Conservation (phyloP, 2,329 filamentous ascomycete genomes). For the Botrytis porri region DNA sequence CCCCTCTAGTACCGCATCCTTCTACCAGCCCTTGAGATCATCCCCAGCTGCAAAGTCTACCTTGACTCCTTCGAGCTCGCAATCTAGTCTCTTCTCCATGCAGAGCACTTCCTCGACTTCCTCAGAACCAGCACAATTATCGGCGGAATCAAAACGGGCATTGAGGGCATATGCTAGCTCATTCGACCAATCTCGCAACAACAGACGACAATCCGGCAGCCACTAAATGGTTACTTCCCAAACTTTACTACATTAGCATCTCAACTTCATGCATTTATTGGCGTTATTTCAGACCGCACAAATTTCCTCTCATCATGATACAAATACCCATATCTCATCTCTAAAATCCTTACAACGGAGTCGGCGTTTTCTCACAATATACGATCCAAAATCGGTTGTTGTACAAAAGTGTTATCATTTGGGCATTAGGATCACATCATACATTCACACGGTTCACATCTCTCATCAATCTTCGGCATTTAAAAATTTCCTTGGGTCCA, state of each 20-base stretch:
- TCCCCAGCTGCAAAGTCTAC: conserved; percentile 43
- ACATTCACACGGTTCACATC: conserved; percentile 8
- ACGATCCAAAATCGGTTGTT: conserved; percentile 29
- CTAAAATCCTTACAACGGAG: conserved; percentile 27
- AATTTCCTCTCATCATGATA: conserved; percentile 30
- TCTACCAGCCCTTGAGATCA: conserved; percentile 50
- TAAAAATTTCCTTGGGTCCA: conserved; percentile 20
- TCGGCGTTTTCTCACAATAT: conserved; percentile 32
- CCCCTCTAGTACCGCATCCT: conserved; percentile 37
- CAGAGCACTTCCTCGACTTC: conserved; percentile 57
- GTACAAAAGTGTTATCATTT: conserved; percentile 35
- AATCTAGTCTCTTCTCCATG: conserved; percentile 80
- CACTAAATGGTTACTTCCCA: conserved; percentile 25
- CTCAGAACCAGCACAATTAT: conserved; percentile 57
- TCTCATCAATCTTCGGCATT: conserved; percentile 11
- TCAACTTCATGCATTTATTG: conserved; percentile 28
- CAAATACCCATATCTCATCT: conserved; percentile 31
- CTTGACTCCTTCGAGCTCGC: conserved; percentile 72
- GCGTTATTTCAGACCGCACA: conserved; percentile 27
- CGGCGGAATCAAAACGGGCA: conserved; percentile 74
- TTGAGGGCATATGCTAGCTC: conserved; percentile 82
- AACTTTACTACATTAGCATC: conserved; percentile 20
- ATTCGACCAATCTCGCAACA: conserved; percentile 65
- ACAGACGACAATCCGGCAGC: conserved; percentile 35
- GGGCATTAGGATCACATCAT: conserved; percentile 12